A percentile compares a stretch with the other conserved stretches of the same genome.
Conservation (phyloP, 306 rosid species). For the Glycine latifolia region DNA sequence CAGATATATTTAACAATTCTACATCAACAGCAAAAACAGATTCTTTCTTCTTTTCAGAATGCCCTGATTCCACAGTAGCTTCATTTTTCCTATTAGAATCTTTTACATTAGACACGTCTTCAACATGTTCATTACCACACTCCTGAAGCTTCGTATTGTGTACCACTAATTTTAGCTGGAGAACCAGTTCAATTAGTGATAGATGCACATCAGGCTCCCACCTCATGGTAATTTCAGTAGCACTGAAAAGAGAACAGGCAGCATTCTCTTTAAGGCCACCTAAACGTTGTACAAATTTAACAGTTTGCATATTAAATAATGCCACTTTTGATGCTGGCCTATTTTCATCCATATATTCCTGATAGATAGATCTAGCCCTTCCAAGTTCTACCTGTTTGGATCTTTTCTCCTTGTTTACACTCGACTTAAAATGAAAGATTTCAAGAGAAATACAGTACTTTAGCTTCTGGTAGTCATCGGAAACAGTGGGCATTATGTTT, state of each 20-base stretch:
- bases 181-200: slow-evolving; percentile 76
- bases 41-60: slow-evolving; percentile 72
- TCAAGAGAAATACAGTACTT: slow-evolving; percentile 77
- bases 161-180: slow-evolving; percentile 67
- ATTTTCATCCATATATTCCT: slow-evolving; percentile 74
- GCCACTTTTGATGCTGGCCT: slow-evolving; percentile 63
- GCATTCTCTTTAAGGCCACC: slow-evolving; percentile 66
- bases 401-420: slow-evolving; percentile 82
- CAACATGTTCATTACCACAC: slow-evolving; percentile 53
- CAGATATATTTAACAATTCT: slow-evolving; percentile 78
- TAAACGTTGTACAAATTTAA: slow-evolving; percentile 84
- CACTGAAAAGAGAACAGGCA: slow-evolving; percentile 90
- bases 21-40: slow-evolving; percentile 88
- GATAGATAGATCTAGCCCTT: slow-evolving; percentile 77
- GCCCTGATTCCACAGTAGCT: slow-evolving; percentile 55
- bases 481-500: slow-evolving; percentile 68
- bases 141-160: slow-evolving; percentile 74
- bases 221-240: slow-evolving; percentile 74
- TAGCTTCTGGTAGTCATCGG: slow-evolving; percentile 61
- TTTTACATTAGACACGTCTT: slow-evolving; percentile 49
- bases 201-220: slow-evolving; percentile 97
- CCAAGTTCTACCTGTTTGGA: slow-evolving; percentile 82
- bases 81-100: slow-evolving; percentile 62
- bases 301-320: slow-evolving; percentile 77
- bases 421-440: slow-evolving; percentile 68